phyloP scores from a whole-genome alignment of 1,284 basidiomycete genomes.

The Ustilago trichophora region DNA sequence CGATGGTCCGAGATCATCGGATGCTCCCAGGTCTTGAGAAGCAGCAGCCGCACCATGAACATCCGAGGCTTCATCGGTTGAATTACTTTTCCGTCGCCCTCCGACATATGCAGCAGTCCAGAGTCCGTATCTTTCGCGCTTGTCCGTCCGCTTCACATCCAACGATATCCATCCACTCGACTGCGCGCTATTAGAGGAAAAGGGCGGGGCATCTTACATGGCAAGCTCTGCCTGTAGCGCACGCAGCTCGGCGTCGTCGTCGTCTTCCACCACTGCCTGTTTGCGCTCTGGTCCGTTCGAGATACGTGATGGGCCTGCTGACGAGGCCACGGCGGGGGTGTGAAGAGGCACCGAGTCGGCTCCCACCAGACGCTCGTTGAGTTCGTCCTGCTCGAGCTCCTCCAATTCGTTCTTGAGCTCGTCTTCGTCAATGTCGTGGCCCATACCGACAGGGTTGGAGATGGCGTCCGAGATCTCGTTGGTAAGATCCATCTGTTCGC shows the following conservation, averaged over 20 bases:
- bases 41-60: no score
- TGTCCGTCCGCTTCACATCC: no score
- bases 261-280: conserved; percentile 77
- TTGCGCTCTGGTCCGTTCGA: conserved; percentile 66
- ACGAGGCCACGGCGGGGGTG: conserved; percentile 68
- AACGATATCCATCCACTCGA: no score
- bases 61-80: no score
- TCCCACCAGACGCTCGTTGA: conserved; percentile 85
- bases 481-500: conserved; percentile 91
- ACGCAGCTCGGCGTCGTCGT: conserved; percentile 90
- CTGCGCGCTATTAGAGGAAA: no score
- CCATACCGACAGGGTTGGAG: conserved; percentile 78
- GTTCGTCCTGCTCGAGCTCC: conserved; percentile 88
- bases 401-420: conserved; percentile 85
- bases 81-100: no score
- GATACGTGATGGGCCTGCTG: conserved; percentile 48
- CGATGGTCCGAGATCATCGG: no score
- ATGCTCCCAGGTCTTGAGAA: no score
- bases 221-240: conserved; percentile 82
- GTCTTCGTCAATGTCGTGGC: conserved; percentile 79
- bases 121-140: no score
- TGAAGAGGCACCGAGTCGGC: conserved; percentile 92
- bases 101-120: no score
- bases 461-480: conserved; percentile 96
- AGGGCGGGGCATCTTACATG: conserved; percentile 46